Base-by-base conservation (phyloP, 768 basidiomycete genomes). In the Termitomyces heimii region DNA sequence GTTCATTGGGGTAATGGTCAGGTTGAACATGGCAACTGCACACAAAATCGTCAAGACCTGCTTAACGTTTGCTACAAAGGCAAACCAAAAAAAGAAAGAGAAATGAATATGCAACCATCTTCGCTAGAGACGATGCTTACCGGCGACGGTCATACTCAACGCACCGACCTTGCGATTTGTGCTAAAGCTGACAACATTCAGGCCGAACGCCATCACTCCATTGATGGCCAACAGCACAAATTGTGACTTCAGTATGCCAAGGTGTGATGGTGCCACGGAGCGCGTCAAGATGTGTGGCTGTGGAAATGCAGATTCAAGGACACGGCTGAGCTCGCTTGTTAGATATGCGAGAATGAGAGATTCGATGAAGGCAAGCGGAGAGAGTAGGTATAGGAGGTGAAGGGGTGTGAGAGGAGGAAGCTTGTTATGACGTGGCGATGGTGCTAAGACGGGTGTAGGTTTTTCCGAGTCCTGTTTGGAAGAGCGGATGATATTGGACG, bases 141-240 rank as follows among this genome's bases (percentile, higher is more conserved):
- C 88, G 58, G 92, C 91, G 47, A 96, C 93, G 10, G 89, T 92
- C 89, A 95, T 96, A 47, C 87, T 89, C 61, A 96, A 68, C 13
- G 94, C 86, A 2, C 94, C 94, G 0, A 92, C 86, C 67, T 89
- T 86, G 71, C 88, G 87, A 73, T 98, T 99, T n/a, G 97, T 92
- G 40, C 90, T 91, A 67, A 99, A 97, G 68, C 89, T 92, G 56
- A 97, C 91, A 2, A 98, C 84, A 64, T 98, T 99, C 52, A 99
- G 76, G 14, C 85, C 88, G 66, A 97, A 98, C 4, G 97, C 97
- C 65, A 98, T 84, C 14, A 77, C 67, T 0, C 94, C 96, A 63
- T 98, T 99, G 35, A 88, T 65, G 5, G 83, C 61, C 45, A 98
- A 71, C 6, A 85, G 82, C 1, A 78, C 57, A 1, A 80, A 72